phyloP scores from a whole-genome alignment of 2,329 filamentous ascomycete species.

The Cylindrodendrum hubeiense region DNA sequence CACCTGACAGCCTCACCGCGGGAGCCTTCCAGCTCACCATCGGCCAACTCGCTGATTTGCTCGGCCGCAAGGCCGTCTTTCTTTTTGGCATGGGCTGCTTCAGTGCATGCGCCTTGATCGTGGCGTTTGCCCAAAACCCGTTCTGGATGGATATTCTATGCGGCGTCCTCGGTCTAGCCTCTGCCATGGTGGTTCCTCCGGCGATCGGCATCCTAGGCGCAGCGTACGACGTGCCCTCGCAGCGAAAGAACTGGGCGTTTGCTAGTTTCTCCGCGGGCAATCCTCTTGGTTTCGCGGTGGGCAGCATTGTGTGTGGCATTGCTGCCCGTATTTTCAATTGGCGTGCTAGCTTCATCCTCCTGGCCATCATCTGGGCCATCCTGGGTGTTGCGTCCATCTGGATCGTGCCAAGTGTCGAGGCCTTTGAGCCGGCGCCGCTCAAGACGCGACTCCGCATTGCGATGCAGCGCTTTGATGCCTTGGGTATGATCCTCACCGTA shows the following conservation, averaged over 20 bases:
- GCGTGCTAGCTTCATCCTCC: conserved; percentile 72
- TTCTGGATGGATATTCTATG: conserved; percentile 64
- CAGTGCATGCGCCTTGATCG: conserved; percentile 35
- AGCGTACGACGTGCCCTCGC: conserved; percentile 71
- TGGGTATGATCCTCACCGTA: conserved; percentile 71
- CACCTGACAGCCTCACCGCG: conserved; percentile 59
- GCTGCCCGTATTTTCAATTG: conserved; percentile 72
- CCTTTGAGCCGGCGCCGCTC: conserved; percentile 51
- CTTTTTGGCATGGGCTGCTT: conserved; percentile 37
- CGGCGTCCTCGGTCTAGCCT: conserved; percentile 73
- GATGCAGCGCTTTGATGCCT: conserved; percentile 69
- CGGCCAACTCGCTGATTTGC: conserved; percentile 29
- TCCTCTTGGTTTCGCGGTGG: conserved; percentile 55
- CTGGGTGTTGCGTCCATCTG: conserved; percentile 70
- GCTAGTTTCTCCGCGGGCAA: conserved; percentile 67
- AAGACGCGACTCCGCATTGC: conserved; percentile 46
- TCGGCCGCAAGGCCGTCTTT: conserved; percentile 35
- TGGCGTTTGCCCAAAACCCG: conserved; percentile 38
- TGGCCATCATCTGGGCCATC: conserved; percentile 73
- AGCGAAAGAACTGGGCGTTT: conserved; percentile 74
- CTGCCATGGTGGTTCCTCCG: conserved; percentile 72
- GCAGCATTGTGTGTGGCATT: conserved; percentile 71
- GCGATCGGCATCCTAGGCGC: conserved; percentile 74
- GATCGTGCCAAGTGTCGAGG: conserved; percentile 69
- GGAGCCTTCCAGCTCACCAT: conserved; percentile 76